A percentile compares a stretch with the other conserved stretches of the same genome.
Evolutionary conservation across 2,329 filamentous ascomycete genomes (phyloP).

Genomic region (Colletotrichum melonis): DNA sequence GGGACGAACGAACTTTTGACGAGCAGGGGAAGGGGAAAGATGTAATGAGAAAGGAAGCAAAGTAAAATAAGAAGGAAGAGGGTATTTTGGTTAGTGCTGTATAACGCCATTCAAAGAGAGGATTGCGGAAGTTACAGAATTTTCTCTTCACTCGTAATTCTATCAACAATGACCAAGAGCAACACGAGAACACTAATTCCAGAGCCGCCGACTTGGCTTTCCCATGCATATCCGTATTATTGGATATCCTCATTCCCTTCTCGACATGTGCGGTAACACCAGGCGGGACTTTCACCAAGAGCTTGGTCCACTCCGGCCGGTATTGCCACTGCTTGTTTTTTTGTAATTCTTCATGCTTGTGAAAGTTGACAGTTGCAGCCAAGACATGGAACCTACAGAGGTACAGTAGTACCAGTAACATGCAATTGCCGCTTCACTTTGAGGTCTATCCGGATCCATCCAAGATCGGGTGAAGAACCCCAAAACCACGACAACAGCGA

Average conservation of each 20-base stretch:
- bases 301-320: conserved; percentile 14
- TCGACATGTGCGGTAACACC: not conserved
- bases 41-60: not conserved
- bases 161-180: not conserved
- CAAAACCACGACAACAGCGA: not conserved
- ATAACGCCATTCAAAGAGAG: conserved; percentile 25
- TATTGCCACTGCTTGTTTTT: not conserved
- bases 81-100: not conserved
- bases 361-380: conserved; percentile 9
- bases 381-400: conserved; percentile 10
- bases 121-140: conserved; percentile 14
- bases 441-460: not conserved
- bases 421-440: not conserved
- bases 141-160: conserved; percentile 12
- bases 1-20: not conserved
- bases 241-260: not conserved
- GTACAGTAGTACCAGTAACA: not conserved
- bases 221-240: not conserved
- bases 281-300: conserved; percentile 7
- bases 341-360: not conserved
- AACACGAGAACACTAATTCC: not conserved
- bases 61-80: not conserved
- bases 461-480: not conserved
- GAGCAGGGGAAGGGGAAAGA: not conserved
- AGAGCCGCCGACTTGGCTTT: conserved; percentile 21